Percentiles rank a stretch among this genome's conserved stretches.
Evolutionary conservation across 345 rosid species (phyloP).

Genomic region (Salix exigua): DNA sequence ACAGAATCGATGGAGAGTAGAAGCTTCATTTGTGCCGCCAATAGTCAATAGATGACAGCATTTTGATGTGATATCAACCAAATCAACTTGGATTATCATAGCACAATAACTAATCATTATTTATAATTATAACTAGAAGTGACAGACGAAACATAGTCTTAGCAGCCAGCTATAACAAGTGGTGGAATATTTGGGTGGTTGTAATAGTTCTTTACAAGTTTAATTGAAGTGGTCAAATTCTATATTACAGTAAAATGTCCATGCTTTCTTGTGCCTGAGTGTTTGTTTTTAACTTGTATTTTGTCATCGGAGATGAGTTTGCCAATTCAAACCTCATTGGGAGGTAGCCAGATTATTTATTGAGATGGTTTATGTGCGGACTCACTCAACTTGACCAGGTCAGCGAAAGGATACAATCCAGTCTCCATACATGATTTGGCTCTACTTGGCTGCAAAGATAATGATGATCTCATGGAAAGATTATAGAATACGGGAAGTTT

Average conservation of each 20-base stretch:
- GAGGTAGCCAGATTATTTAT: background rate
- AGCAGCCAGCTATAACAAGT: background rate
- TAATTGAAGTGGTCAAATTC: background rate
- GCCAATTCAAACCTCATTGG: background rate
- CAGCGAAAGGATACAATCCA: background rate
- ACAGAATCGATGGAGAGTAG: background rate
- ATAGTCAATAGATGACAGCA: background rate
- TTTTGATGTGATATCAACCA: background rate
- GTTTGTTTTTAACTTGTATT: background rate
- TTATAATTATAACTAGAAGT: background rate
- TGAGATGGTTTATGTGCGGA: background rate
- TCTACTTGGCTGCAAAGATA: background rate
- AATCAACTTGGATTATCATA: background rate
- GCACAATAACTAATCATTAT: background rate
- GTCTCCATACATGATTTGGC: background rate
- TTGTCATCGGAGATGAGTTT: background rate
- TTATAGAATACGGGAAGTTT: background rate
- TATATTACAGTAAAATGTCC: background rate
- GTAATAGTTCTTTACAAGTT: background rate
- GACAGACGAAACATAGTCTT: background rate
- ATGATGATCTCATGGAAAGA: background rate
- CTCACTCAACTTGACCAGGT: background rate
- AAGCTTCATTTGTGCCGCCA: background rate
- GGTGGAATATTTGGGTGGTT: background rate
- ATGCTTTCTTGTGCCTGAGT: background rate